These are phyloP conservation scores for Fraxinus floribunda DNA, from an alignment of 305 asterid species.

Conservation along the genomic window DNA sequence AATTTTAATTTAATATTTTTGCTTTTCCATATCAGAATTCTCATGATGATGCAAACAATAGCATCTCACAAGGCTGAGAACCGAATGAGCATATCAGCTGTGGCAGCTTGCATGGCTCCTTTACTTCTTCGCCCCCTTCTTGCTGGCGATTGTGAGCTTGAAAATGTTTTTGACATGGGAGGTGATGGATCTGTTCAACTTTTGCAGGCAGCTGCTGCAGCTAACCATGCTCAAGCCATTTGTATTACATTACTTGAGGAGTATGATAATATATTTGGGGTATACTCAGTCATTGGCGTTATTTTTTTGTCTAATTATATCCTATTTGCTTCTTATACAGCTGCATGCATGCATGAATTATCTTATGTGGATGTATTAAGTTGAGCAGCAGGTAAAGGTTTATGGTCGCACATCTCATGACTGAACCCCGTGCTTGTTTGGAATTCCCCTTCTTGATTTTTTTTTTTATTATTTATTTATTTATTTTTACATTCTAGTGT, in stretches of 20 bases:
- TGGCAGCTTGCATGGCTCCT: conserved; percentile 99
- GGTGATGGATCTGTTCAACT: conserved; percentile 93
- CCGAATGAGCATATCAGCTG: conserved; percentile 95
- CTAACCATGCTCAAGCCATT: conserved; percentile 99
- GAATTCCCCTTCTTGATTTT: not conserved
- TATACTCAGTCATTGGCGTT: conserved; percentile 36
- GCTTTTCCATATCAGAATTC: conserved; percentile 58
- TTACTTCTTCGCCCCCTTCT: conserved; percentile 97
- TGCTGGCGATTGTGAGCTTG: conserved; percentile 94
- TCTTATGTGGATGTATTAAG: not conserved
- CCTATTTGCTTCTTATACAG: conserved; percentile 17
- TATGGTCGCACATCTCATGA: not conserved
- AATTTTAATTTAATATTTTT: conserved; percentile 18
- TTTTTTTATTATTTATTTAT: no score
- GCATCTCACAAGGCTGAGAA: conserved; percentile 77
- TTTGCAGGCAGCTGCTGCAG: conserved; percentile 99
- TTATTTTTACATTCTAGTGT: not conserved
- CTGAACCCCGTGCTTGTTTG: not conserved
- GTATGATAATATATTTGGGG: conserved; percentile 84
- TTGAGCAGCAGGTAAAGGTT: conserved; percentile 1
- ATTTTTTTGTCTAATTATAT: not conserved
- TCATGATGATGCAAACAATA: conserved; percentile 85
- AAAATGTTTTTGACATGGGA: conserved; percentile 61
- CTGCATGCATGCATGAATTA: not conserved
- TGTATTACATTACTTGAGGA: conserved; percentile 95